Conservation (phyloP, 2,329 filamentous ascomycete genomes). For the Talaromyces islandicus region DNA sequence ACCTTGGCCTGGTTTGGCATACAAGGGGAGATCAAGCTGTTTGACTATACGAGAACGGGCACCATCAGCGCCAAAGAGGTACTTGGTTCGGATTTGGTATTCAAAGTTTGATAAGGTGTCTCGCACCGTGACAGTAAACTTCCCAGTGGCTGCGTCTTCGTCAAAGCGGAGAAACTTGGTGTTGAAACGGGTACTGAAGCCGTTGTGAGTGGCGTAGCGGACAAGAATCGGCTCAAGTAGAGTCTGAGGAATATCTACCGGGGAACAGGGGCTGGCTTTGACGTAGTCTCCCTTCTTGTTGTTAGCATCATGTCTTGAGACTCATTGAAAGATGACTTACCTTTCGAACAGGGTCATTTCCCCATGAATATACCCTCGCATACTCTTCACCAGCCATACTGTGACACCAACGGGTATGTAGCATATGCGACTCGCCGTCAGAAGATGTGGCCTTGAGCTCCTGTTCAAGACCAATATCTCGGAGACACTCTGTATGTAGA, state of each 20-base stretch:
- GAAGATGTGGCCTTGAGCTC: constrained; percentile 31
- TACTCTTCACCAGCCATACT: constrained; percentile 51
- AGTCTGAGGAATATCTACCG: constrained; percentile 44
- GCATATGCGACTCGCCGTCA: constrained; percentile 38
- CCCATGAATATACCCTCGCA: constrained; percentile 47
- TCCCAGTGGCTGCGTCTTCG: constrained; percentile 30
- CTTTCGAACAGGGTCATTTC: constrained; percentile 41
- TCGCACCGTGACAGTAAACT: constrained; percentile 40
- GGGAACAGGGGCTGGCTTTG: constrained; percentile 37
- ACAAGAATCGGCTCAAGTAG: constrained; percentile 45
- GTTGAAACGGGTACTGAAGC: constrained; percentile 40
- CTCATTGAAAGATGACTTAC: constrained; percentile 19
- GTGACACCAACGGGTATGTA: constrained; percentile 45
- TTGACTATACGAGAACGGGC: constrained; percentile 42
- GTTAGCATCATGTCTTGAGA: not conserved
- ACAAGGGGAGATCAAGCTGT: constrained; percentile 44
- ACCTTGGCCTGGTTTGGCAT: constrained; percentile 41
- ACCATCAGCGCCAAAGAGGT: constrained; percentile 56
- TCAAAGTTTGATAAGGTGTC: not conserved
- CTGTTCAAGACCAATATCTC: constrained; percentile 47
- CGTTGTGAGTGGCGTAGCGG: constrained; percentile 42
- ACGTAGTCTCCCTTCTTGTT: constrained; percentile 37
- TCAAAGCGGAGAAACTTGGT: constrained; percentile 34
- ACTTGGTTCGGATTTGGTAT: constrained; percentile 36
- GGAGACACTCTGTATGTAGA: constrained; percentile 42